Evolutionary conservation across 805 yeast species (phyloP).

Genomic region (Priceomyces carsonii): DNA sequence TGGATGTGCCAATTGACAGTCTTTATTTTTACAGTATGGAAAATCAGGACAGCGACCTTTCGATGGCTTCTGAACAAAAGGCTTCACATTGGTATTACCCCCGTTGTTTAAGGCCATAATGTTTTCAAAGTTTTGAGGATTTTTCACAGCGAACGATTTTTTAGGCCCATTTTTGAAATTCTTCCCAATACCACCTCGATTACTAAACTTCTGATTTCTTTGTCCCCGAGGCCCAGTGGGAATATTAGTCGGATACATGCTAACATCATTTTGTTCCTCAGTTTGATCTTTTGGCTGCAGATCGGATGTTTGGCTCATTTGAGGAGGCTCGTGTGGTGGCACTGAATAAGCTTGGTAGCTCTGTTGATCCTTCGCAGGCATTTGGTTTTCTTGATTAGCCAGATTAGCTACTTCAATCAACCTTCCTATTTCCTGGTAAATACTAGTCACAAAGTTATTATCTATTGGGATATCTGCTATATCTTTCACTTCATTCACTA

Average conservation of each 20-base stretch:
- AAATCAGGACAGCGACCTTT: conserved; percentile 68
- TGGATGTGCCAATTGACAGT: conserved; percentile 80
- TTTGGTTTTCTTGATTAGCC: no score
- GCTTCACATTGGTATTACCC: conserved; percentile 23
- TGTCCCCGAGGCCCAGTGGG: conserved; percentile 8
- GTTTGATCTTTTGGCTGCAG: no score
- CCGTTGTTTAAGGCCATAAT: conserved; percentile 36
- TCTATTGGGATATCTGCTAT: conserved; percentile 65
- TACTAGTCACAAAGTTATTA: conserved; percentile 53
- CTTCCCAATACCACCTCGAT: conserved; percentile 26
- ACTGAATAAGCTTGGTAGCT: conserved; percentile 3
- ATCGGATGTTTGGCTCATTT: neutral
- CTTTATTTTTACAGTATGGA: conserved; percentile 69
- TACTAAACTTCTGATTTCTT: conserved; percentile 6
- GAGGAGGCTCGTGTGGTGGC: neutral
- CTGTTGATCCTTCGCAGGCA: conserved; percentile 8
- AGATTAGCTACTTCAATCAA: conserved; percentile 22
- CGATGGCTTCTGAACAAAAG: conserved; percentile 48
- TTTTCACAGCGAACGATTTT: conserved; percentile 36
- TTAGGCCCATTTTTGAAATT: conserved; percentile 15
- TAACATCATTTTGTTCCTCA: conserved; percentile 4
- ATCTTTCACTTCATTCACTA: conserved; percentile 58
- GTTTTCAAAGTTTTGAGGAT: conserved; percentile 42
- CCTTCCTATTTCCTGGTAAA: conserved; percentile 56
- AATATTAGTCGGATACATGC: conserved; percentile 6